Evolutionary conservation across 441 rosid species (phyloP), one percentile per base, ranked within the genome.

Genomic region (Pelargonium citronellum): DNA sequence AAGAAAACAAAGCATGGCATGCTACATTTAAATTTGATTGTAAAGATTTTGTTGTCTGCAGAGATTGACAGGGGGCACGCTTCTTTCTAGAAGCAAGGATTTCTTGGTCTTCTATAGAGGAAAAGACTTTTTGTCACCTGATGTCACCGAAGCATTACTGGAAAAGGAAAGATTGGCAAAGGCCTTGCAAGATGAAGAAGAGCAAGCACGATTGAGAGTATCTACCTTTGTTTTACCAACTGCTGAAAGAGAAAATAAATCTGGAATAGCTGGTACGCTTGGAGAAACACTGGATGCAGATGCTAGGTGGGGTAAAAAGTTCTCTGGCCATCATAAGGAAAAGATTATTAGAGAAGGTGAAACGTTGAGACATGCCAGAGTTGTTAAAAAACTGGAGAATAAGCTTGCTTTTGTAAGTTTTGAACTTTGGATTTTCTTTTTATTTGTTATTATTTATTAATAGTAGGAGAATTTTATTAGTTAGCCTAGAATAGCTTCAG

Each of bases 51-150:
- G 55, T 70, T 82, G 80, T 75, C 74, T 76, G 76, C 86, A 91
- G 99, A 89, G 78, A 85, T 80, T 94, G 87, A 94, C 97, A 5
- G 97, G 97, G 67, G 96, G 96, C 41, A 76, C 80, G 74, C 83
- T 94, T 68, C 90, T 94, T 30, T 89, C 95, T 1, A 84, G 94
- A 82, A 90, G 85, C 88, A 91, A 90, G 82, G 95, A 94, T 75
- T 90, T 83, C 78, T 83, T 94, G 83, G 96, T 94, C 69, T 94
- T 91, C 83, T 94, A 94, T 69, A 85, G 99, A 78, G 99, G 99
- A 71, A 94, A 91, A 76, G 78, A 84, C 75, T 94, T 94, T 79
- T 71, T 94, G 83, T 78, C 97, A 30, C 80, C 79, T 62, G 90
- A 87, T 62, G 91, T 94, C 65, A 85, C 90, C 57, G 88, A 86